phyloP scores from a whole-genome alignment of 306 rosid species.

The Myrica gale region DNA sequence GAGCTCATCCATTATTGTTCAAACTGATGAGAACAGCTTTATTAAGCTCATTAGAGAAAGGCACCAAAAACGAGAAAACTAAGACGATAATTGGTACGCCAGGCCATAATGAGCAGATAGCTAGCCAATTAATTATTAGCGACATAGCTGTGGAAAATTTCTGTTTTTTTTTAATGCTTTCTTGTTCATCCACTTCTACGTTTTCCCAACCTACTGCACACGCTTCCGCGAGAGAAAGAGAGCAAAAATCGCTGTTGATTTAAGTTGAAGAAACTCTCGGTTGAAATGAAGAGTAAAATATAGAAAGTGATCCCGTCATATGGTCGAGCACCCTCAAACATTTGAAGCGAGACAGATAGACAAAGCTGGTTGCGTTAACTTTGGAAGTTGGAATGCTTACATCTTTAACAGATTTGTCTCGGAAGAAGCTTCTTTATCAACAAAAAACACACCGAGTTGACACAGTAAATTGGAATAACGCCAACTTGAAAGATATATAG shows the following conservation, averaged over 20 bases:
- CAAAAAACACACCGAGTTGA: background rate
- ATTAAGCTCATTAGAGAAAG: too few species aligned
- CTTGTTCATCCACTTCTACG: too few species aligned
- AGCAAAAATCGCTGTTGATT: too few species aligned
- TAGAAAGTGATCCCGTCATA: background rate
- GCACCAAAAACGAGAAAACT: too few species aligned
- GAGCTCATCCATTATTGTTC: too few species aligned
- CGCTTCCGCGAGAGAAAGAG: background rate
- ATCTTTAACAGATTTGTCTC: background rate
- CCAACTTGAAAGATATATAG: background rate
- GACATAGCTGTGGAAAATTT: too few species aligned
- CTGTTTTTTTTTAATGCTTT: too few species aligned
- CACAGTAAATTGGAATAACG: background rate
- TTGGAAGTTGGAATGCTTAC: background rate
- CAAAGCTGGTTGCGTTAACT: background rate
- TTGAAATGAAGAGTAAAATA: background rate
- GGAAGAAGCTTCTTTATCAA: background rate
- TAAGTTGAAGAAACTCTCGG: background rate
- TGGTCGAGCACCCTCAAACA: background rate
- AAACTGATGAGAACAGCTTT: too few species aligned
- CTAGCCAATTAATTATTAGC: too few species aligned
- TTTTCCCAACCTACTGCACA: background rate
- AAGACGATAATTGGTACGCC: too few species aligned
- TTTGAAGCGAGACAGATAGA: background rate
- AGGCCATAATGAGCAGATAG: too few species aligned